Conservation (phyloP, 2,329 filamentous ascomycete species). For the Fusarium sarcochroum region DNA sequence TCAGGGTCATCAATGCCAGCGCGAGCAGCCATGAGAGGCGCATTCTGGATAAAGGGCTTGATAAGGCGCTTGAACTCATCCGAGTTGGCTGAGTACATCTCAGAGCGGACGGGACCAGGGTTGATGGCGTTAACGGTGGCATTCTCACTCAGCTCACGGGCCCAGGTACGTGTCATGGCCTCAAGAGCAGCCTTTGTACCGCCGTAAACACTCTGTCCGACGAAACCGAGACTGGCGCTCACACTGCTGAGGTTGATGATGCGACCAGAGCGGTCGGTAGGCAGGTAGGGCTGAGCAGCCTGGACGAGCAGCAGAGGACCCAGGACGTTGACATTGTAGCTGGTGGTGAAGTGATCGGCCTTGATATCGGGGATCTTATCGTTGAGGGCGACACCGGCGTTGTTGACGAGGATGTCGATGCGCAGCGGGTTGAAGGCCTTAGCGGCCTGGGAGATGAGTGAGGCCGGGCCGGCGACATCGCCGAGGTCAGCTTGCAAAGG, state of each 20-base stretch:
- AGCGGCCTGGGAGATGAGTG: constrained; percentile 44
- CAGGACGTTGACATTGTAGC: constrained; percentile 84
- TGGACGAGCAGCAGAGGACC: constrained; percentile 84
- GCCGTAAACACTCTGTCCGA: constrained; percentile 66
- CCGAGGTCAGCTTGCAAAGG: constrained; percentile 71
- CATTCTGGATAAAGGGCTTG: constrained; percentile 50
- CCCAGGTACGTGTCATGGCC: constrained; percentile 69
- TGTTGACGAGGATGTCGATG: constrained; percentile 82
- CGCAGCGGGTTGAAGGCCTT: constrained; percentile 45
- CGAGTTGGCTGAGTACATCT: constrained; percentile 59
- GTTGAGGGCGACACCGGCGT: constrained; percentile 79
- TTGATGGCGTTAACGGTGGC: constrained; percentile 68
- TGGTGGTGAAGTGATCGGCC: constrained; percentile 74
- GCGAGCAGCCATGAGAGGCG: constrained; percentile 46
- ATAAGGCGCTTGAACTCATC: constrained; percentile 49
- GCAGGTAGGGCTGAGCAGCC: constrained; percentile 77
- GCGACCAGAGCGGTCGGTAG: constrained; percentile 74
- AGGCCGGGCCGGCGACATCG: constrained; percentile 39
- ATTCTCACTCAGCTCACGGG: constrained; percentile 65
- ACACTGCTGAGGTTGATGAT: constrained; percentile 68
- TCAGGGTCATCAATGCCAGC: constrained; percentile 44
- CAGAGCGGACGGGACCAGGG: constrained; percentile 66
- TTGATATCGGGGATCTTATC: constrained; percentile 72
- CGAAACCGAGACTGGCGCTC: constrained; percentile 63
- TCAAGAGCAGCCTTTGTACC: constrained; percentile 68